These are phyloP conservation scores for Akanthomyces dipterigenus DNA, from an alignment of 2,329 filamentous ascomycete species.

Conservation along the genomic window DNA sequence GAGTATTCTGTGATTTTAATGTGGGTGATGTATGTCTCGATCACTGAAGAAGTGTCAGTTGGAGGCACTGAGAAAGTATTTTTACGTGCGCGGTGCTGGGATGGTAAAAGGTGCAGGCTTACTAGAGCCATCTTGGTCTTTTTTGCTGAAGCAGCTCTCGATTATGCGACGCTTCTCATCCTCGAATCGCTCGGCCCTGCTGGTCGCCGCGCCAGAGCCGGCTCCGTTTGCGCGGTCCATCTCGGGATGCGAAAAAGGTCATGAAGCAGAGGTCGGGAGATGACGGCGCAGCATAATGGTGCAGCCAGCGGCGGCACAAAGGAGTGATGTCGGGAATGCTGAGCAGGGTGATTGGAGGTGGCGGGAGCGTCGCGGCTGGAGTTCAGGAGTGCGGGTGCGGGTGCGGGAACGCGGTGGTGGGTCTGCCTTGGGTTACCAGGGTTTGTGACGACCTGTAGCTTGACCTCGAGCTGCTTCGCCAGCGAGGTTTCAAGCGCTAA, in stretches of 20 bases:
- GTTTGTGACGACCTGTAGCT: not conserved
- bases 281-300: conserved; percentile 7
- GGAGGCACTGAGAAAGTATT: no score
- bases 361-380: conserved; percentile 10
- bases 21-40: conserved; percentile 96
- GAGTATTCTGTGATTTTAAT: conserved; percentile 86
- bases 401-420: conserved; percentile 10
- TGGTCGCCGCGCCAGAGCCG: conserved; percentile 28
- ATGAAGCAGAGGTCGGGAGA: conserved; percentile 14
- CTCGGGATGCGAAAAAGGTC: conserved; percentile 16
- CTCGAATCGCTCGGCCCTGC: conserved; percentile 77
- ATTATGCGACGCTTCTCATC: conserved; percentile 94
- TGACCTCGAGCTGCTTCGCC: no score
- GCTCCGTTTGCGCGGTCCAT: conserved; percentile 36
- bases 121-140: conserved; percentile 81
- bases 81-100: not conserved
- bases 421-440: not conserved
- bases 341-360: not conserved
- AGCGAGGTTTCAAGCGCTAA: no score
- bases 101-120: conserved; percentile 32
- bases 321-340: conserved; percentile 2
- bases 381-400: conserved; percentile 10
- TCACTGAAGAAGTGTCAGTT: conserved; percentile 20
- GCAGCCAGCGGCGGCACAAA: conserved; percentile 3
- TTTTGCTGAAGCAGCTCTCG: conserved; percentile 88